Conservation (phyloP, 2,329 filamentous ascomycete genomes). For the Stachybotrys chlorohalonatus region DNA sequence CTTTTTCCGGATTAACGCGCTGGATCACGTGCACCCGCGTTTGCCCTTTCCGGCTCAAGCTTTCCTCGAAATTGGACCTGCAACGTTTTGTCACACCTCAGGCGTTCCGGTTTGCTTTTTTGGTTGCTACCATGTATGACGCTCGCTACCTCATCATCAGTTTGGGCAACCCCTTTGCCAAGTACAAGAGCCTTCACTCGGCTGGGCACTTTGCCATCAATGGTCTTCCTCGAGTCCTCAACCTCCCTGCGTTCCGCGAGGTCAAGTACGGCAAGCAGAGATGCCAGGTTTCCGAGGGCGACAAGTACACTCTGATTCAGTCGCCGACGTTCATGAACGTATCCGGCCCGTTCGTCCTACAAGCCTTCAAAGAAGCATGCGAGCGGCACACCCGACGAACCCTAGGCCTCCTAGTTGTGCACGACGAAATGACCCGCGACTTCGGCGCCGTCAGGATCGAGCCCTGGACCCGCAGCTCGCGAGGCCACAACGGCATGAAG, state of each 20-base stretch:
- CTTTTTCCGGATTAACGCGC: constrained; percentile 4
- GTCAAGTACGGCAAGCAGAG: constrained; percentile 40
- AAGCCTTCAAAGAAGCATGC: constrained; percentile 53
- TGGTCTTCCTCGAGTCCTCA: constrained; percentile 38
- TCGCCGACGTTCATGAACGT: constrained; percentile 78
- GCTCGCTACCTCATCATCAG: constrained; percentile 69
- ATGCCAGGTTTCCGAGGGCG: constrained; percentile 36
- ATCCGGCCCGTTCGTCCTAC: constrained; percentile 61
- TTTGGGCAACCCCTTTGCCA: constrained; percentile 73
- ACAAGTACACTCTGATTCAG: constrained; percentile 60
- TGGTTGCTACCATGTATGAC: constrained; percentile 19
- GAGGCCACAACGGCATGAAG: constrained; percentile 69
- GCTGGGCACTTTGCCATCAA: constrained; percentile 74
- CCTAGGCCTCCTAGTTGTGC: constrained; percentile 61
- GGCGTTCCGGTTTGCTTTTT: neutral
- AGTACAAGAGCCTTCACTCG: constrained; percentile 73
- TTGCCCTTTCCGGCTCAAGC: neutral
- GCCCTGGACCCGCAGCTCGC: constrained; percentile 52
- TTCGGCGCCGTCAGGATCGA: constrained; percentile 59
- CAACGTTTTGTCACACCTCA: no score
- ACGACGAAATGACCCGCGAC: constrained; percentile 76
- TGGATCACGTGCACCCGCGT: constrained; percentile 19
- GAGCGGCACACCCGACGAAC: constrained; percentile 20
- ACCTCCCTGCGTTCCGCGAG: constrained; percentile 39
- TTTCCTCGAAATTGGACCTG: no score